Conservation (phyloP, 805 yeast species). For the Saturnispora sanitii region DNA sequence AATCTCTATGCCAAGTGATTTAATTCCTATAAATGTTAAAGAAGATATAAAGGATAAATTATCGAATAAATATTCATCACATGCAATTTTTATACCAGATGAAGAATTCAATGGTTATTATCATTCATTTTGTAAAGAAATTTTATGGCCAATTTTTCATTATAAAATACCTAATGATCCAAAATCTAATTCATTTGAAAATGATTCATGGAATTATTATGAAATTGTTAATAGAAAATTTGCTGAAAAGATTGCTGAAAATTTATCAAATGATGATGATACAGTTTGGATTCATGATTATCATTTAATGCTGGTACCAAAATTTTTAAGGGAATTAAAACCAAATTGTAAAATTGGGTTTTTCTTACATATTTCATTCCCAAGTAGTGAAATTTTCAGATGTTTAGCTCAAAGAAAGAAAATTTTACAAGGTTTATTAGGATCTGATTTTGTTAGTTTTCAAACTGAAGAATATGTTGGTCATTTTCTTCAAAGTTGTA, state of each 20-base stretch:
- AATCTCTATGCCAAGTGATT: conserved; percentile 83
- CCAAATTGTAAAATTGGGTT: conserved; percentile 87
- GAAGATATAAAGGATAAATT: conserved; percentile 42
- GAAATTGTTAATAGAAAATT: conserved; percentile 62
- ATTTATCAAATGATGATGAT: conserved; percentile 68
- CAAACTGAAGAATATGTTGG: conserved; percentile 91
- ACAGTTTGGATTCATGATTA: conserved; percentile 91
- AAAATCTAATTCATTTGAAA: conserved; percentile 88
- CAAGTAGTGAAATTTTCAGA: conserved; percentile 89
- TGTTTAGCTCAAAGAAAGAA: conserved; percentile 82
- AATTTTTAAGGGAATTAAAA: conserved; percentile 62
- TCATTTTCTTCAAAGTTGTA: conserved; percentile 87
- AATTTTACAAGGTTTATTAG: conserved; percentile 72
- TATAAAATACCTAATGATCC: conserved; percentile 96
- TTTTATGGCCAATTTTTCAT: conserved; percentile 89
- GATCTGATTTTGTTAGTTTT: conserved; percentile 80
- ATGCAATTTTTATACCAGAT: conserved; percentile 68
- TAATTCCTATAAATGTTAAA: conserved; percentile 49
- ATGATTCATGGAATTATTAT: conserved; percentile 87
- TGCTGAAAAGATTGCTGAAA: conserved; percentile 63
- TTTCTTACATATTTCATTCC: conserved; percentile 89
- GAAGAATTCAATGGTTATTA: conserved; percentile 83
- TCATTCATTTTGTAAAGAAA: conserved; percentile 83
- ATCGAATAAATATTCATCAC: conserved; percentile 40
- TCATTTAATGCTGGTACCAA: conserved; percentile 79